Conservation (phyloP, 352 stramenopile genomes). For the Globisporangium apiculatum region DNA sequence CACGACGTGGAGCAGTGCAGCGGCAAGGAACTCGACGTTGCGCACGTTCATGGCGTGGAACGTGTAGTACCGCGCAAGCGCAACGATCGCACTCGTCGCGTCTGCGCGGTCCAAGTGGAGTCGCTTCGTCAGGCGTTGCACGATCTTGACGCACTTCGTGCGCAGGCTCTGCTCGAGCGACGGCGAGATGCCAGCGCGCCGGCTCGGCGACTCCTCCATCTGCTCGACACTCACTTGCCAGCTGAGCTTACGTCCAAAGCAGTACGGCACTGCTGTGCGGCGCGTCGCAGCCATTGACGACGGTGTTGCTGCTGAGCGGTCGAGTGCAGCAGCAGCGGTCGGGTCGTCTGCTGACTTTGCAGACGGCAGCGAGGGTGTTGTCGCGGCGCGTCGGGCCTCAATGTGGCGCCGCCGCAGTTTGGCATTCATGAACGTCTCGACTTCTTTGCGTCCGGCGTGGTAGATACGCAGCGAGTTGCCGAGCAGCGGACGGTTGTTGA, state of each 20-base stretch:
- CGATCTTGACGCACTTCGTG: conserved; percentile 51
- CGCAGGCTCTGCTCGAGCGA: conserved; percentile 62
- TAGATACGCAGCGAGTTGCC: conserved; percentile 50
- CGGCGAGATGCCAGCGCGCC: conserved; percentile 43
- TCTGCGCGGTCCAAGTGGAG: conserved; percentile 64
- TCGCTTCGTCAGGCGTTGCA: conserved; percentile 55
- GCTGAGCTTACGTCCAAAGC: conserved; percentile 64
- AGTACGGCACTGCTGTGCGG: conserved; percentile 21
- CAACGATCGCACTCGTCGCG: conserved; percentile 65
- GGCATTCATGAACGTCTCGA: conserved; percentile 53
- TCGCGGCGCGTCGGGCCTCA: conserved; percentile 6
- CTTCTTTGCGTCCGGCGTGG: conserved; percentile 37
- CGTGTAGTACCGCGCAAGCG: conserved; percentile 72
- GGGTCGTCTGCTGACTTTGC: neutral
- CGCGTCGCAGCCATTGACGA: conserved; percentile 8
- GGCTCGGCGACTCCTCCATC: conserved; percentile 49
- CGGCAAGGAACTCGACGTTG: conserved; percentile 60
- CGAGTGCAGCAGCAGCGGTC: neutral
- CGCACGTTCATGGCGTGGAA: conserved; percentile 58
- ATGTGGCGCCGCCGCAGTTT: conserved; percentile 26
- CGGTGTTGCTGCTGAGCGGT: neutral
- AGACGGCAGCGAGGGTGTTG: neutral
- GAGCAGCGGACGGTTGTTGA: conserved; percentile 51
- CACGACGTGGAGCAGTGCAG: conserved; percentile 66
- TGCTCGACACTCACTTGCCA: conserved; percentile 63